Conservation (phyloP, 306 rosid genomes). For the Arachis stenosperma region DNA sequence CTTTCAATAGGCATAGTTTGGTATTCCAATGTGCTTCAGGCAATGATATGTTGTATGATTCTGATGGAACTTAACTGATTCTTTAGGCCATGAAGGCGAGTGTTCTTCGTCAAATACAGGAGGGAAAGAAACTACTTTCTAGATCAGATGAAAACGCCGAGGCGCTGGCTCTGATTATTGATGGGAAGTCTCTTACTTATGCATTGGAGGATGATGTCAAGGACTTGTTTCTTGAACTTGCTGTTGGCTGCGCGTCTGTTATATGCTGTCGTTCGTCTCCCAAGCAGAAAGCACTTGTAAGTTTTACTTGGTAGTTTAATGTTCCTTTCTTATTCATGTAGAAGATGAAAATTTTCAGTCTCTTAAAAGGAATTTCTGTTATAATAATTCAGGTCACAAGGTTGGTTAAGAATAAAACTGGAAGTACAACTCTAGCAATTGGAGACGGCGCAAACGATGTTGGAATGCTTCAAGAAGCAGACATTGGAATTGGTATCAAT, state of each 20-base stretch:
- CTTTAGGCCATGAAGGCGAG: constrained; percentile 78
- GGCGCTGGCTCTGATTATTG: constrained; percentile 93
- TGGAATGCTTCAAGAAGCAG: constrained; percentile 99
- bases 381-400: constrained; percentile 69
- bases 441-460: constrained; percentile 99
- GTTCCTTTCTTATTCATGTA: constrained; percentile 17
- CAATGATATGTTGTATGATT: neutral
- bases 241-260: constrained; percentile 93
- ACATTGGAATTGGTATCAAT: constrained; percentile 93
- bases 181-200: constrained; percentile 88
- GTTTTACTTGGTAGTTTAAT: constrained; percentile 23
- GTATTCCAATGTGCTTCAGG: neutral
- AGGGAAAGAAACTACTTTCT: constrained; percentile 58
- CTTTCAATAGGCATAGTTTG: constrained; percentile 11
- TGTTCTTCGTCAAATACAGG: constrained; percentile 66
- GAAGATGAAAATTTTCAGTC: constrained; percentile 18
- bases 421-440: constrained; percentile 84
- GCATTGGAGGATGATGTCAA: constrained; percentile 85
- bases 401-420: constrained; percentile 73
- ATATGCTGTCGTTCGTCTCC: constrained; percentile 99
- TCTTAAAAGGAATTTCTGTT: constrained; percentile 26
- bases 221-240: constrained; percentile 82
- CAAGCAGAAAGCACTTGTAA: constrained; percentile 96
- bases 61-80: constrained; percentile 43
- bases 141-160: constrained; percentile 48